Evolutionary conservation across 2,329 filamentous ascomycete genomes (phyloP).

Genomic region (Phaeomoniella chlamydospora): DNA sequence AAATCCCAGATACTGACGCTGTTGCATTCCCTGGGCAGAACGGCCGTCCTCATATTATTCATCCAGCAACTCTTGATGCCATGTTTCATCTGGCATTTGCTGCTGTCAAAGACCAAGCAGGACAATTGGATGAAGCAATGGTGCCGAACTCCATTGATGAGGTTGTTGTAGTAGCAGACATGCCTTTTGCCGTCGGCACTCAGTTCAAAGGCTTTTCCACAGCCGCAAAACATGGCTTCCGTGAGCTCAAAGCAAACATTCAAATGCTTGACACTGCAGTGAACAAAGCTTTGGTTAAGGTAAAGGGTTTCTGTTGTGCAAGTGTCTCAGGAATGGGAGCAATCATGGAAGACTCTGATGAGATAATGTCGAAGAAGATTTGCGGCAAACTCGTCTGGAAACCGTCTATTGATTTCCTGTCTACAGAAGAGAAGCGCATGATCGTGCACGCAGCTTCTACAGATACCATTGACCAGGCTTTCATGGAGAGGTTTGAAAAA

Average conservation of each 20-base stretch:
- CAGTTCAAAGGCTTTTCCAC: conserved; percentile 14
- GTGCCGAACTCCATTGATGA: conserved; percentile 13
- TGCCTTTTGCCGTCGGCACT: conserved; percentile 8
- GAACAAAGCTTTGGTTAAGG: conserved; percentile 6
- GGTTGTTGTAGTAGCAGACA: conserved; percentile 8
- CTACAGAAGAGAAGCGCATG: not conserved
- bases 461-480: too few species aligned
- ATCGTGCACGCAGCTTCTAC: too few species aligned
- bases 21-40: not conserved
- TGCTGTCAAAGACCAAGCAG: conserved; percentile 5
- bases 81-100: conserved; percentile 16
- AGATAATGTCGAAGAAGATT: conserved; percentile 9
- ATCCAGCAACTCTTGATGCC: conserved; percentile 17
- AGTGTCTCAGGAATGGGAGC: conserved; percentile 11
- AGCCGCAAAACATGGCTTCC: conserved; percentile 8
- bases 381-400: conserved; percentile 15
- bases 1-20: too few species aligned
- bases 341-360: conserved; percentile 3
- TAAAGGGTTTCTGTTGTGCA: conserved; percentile 15
- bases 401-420: conserved; percentile 11
- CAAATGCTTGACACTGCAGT: conserved; percentile 8
- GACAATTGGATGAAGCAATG: not conserved
- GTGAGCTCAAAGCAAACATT: conserved; percentile 9
- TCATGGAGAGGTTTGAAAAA: too few species aligned
- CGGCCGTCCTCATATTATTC: conserved; percentile 12